Percentiles rank a stretch among this genome's conserved stretches.
phyloP scores from a whole-genome alignment of 2,329 filamentous ascomycete species.

The Aureobasidium melanogenum region DNA sequence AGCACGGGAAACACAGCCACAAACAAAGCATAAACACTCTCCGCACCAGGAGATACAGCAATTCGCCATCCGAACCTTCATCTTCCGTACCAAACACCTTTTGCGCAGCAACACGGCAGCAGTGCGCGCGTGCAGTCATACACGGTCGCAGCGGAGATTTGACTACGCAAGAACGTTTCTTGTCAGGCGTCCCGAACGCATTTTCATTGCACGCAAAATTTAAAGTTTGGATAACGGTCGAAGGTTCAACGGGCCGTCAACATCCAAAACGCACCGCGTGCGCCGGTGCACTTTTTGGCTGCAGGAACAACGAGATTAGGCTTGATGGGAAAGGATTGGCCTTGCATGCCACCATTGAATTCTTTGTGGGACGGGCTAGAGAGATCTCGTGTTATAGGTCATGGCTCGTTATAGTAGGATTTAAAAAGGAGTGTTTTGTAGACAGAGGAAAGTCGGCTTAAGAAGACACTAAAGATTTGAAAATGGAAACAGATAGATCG shows the following conservation, averaged over 20 bases:
- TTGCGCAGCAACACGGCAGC: neutral
- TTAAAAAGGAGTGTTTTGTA: neutral
- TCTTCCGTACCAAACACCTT: neutral
- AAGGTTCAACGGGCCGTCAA: slow-evolving; percentile 4
- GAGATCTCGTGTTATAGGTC: neutral
- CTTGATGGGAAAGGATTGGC: neutral
- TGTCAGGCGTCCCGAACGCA: slow-evolving; percentile 4
- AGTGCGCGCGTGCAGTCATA: neutral
- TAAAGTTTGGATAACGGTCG: neutral
- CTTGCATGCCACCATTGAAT: neutral
- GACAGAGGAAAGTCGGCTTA: neutral
- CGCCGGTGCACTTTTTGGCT: neutral
- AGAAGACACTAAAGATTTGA: neutral
- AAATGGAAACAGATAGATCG: neutral
- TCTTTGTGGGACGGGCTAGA: neutral
- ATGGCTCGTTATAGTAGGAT: neutral
- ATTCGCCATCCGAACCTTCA: neutral
- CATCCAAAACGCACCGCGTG: neutral
- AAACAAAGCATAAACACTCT: neutral
- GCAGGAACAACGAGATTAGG: neutral
- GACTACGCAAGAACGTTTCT: slow-evolving; percentile 6
- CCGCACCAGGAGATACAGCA: neutral
- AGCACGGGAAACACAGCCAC: neutral
- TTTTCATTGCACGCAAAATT: neutral
- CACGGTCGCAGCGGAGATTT: neutral